Evolutionary conservation across 2,329 filamentous ascomycete genomes (phyloP).

Genomic region (Xylariales sp.): DNA sequence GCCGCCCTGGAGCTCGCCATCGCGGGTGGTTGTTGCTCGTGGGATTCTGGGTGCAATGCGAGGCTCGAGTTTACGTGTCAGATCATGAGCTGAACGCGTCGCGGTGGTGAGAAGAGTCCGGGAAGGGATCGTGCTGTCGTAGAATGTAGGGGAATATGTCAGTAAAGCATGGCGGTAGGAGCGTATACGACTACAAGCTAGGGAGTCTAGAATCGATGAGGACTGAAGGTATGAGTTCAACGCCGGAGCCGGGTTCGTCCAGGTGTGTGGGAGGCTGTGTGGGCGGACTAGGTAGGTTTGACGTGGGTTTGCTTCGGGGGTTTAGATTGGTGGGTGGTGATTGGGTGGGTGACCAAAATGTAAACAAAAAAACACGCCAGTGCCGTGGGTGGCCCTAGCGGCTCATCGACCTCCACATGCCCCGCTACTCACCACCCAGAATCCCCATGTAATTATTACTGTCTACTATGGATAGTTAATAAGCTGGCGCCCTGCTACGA

Average conservation of each 20-base stretch:
- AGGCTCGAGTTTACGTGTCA: conserved; percentile 4
- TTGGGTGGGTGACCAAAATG: conserved; percentile 1
- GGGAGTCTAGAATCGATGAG: not conserved
- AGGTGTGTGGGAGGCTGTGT: not conserved
- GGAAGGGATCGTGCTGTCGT: no score
- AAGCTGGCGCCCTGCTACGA: no score
- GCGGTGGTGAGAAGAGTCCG: no score
- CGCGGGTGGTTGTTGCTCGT: conserved; percentile 8
- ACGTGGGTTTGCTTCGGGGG: not conserved
- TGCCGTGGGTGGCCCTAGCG: not conserved
- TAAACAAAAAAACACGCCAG: conserved; percentile 8
- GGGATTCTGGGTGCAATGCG: not conserved
- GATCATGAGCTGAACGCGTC: conserved; percentile 5
- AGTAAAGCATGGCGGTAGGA: conserved; percentile 1
- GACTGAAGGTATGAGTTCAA: conserved; percentile 1
- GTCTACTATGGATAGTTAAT: no score
- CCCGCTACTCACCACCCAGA: no score
- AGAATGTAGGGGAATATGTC: not conserved
- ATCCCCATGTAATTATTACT: no score
- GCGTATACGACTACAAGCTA: not conserved
- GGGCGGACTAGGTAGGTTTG: not conserved
- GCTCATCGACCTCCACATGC: no score
- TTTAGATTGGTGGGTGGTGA: not conserved
- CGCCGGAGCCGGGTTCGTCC: not conserved
- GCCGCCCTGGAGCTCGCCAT: conserved; percentile 31